A percentile compares a stretch with the other conserved stretches of the same genome.
Conservation (phyloP, 2,329 filamentous ascomycete species). For the Aspergillus sp. region DNA sequence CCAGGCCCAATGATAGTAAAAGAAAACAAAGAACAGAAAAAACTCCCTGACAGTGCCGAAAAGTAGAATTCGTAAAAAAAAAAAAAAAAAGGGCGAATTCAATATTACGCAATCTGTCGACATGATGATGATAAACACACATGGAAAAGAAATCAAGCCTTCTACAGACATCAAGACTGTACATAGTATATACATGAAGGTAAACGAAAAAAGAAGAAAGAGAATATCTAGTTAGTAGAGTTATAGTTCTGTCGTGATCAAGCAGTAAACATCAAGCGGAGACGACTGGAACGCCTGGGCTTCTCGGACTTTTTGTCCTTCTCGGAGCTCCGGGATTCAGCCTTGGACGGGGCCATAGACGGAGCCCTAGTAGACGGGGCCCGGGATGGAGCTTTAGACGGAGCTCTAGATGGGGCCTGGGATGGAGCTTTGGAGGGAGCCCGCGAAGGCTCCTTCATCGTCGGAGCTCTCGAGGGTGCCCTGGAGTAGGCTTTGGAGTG, state of each 20-base stretch:
- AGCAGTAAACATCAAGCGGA: slow-evolving; percentile 32
- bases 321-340: slow-evolving; percentile 17
- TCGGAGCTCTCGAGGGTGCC: slow-evolving; percentile 2
- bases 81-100: too few relatives aligned
- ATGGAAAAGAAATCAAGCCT: too few relatives aligned
- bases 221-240: too few relatives aligned
- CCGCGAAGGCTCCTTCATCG: slow-evolving; percentile 9
- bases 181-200: too few relatives aligned
- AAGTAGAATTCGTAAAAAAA: too few relatives aligned
- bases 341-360: slow-evolving; percentile 14
- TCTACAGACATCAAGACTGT: too few relatives aligned
- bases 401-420: slow-evolving; percentile 16
- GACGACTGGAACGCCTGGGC: slow-evolving; percentile 35
- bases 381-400: slow-evolving; percentile 12
- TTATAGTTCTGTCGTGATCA: slow-evolving; percentile 5
- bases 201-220: too few relatives aligned
- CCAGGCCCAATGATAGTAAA: too few relatives aligned
- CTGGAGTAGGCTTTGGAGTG: slow-evolving; percentile 1
- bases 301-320: slow-evolving; percentile 27
- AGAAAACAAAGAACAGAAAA: too few relatives aligned
- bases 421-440: slow-evolving; percentile 7
- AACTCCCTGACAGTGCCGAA: too few relatives aligned
- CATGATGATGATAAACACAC: too few relatives aligned
- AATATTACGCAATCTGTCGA: too few relatives aligned
- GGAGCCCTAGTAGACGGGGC: slow-evolving; percentile 11